Percentiles rank a stretch among this genome's conserved stretches.
Conservation (phyloP, 352 stramenopile species). For the Pythium monospermum region DNA sequence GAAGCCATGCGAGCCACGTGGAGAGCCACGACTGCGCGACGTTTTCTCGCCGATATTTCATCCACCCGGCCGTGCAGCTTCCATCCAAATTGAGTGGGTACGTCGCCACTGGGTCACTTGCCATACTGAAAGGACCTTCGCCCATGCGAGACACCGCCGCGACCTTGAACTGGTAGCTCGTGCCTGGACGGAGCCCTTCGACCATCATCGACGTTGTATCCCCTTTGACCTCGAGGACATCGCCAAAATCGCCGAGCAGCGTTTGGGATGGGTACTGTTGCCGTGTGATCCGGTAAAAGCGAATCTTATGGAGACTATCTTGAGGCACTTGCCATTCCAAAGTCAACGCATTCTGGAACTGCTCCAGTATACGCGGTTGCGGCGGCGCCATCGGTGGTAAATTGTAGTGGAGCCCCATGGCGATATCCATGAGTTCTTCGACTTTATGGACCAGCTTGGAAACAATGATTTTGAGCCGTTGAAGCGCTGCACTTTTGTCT, state of each 20-base stretch:
- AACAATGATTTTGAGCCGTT: slow-evolving; percentile 83
- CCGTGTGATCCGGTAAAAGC: slow-evolving; percentile 74
- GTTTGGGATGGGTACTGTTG: slow-evolving; percentile 81
- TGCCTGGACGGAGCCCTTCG: slow-evolving; percentile 70
- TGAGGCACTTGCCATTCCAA: slow-evolving; percentile 64
- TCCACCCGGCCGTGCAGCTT: slow-evolving; percentile 74
- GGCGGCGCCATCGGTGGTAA: slow-evolving; percentile 72
- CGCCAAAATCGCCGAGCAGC: slow-evolving; percentile 73
- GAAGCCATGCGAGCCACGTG: slow-evolving; percentile 56
- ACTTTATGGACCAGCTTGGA: slow-evolving; percentile 87
- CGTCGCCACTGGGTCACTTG: slow-evolving; percentile 65
- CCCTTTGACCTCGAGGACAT: slow-evolving; percentile 72
- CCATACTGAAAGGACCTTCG: slow-evolving; percentile 73
- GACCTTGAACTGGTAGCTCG: slow-evolving; percentile 84
- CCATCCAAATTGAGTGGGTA: slow-evolving; percentile 72
- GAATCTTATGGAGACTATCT: slow-evolving; percentile 70
- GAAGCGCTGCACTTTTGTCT: slow-evolving; percentile 76
- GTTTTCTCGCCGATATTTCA: slow-evolving; percentile 77
- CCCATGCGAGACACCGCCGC: slow-evolving; percentile 81
- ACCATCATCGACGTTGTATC: slow-evolving; percentile 51
- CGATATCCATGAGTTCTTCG: slow-evolving; percentile 88
- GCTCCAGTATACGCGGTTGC: slow-evolving; percentile 47
- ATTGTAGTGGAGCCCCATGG: slow-evolving; percentile 78
- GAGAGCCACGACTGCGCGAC: slow-evolving; percentile 42
- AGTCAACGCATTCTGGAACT: slow-evolving; percentile 69